These are phyloP conservation scores for Suillus spraguei DNA, from an alignment of 768 basidiomycete species.

Conservation along the genomic window DNA sequence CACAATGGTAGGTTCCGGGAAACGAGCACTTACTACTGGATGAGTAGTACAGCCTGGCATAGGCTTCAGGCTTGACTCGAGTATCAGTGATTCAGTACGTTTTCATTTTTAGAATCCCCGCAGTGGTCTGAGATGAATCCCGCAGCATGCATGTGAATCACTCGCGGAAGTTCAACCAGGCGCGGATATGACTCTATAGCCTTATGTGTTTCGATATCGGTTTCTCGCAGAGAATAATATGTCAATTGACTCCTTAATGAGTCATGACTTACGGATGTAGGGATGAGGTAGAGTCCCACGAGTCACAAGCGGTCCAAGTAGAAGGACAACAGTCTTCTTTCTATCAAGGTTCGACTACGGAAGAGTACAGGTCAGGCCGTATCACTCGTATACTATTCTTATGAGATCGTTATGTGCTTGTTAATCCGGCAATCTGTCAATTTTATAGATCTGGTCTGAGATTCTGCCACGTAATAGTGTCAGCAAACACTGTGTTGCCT, in stretches of 20 bases:
- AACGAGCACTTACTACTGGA: not conserved
- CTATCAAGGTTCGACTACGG: not conserved
- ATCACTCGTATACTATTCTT: not conserved
- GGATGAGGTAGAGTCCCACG: not conserved
- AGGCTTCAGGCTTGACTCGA: not conserved
- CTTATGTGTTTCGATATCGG: not conserved
- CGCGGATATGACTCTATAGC: not conserved
- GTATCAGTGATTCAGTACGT: not conserved
- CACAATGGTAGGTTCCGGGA: not conserved
- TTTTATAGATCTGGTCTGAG: not conserved
- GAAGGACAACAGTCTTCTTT: not conserved
- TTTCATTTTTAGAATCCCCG: not conserved
- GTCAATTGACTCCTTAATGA: not conserved
- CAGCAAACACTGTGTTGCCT: not conserved
- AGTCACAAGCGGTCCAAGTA: not conserved
- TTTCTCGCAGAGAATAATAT: not conserved
- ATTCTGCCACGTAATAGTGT: not conserved
- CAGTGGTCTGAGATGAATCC: constrained; percentile 1
- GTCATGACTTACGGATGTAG: not conserved
- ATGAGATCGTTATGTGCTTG: not conserved
- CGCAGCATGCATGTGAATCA: constrained; percentile 1
- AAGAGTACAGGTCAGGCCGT: not conserved
- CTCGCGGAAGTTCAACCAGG: constrained; percentile 1
- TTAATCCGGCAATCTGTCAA: not conserved
- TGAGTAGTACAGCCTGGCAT: not conserved